phyloP scores from a whole-genome alignment of 2,329 filamentous ascomycete genomes.

The Colletotrichum aenigma region DNA sequence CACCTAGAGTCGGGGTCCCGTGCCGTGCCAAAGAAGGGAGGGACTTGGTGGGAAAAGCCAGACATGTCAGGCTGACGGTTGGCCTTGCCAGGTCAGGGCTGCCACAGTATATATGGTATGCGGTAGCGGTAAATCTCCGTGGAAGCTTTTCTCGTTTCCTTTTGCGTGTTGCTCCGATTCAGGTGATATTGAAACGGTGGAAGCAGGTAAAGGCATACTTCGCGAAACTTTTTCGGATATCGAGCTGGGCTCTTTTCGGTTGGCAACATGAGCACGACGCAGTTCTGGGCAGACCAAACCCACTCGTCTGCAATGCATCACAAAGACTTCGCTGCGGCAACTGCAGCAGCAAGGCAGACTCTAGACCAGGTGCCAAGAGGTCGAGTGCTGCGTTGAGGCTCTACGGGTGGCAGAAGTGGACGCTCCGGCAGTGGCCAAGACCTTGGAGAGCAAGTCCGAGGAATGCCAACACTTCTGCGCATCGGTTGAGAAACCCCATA shows the following conservation, averaged over 20 bases:
- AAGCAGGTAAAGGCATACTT: background rate
- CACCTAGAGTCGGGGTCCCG: background rate
- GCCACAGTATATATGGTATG: background rate
- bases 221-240: background rate
- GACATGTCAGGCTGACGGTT: background rate
- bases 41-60: background rate
- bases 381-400: slow-evolving; percentile 2
- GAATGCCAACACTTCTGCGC: background rate
- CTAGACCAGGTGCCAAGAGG: background rate
- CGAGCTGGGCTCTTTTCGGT: background rate
- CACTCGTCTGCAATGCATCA: background rate
- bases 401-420: background rate
- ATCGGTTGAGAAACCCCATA: background rate
- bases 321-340: background rate
- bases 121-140: background rate
- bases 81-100: background rate
- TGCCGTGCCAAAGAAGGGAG: background rate
- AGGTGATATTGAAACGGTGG: background rate
- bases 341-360: background rate
- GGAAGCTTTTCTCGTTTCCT: slow-evolving; percentile 8
- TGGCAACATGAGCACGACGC: background rate
- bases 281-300: background rate
- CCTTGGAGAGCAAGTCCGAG: background rate
- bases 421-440: background rate
- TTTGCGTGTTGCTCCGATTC: background rate